Base-by-base conservation (phyloP, 2,329 filamentous ascomycete species). In the Sclerotinia trifoliorum region DNA sequence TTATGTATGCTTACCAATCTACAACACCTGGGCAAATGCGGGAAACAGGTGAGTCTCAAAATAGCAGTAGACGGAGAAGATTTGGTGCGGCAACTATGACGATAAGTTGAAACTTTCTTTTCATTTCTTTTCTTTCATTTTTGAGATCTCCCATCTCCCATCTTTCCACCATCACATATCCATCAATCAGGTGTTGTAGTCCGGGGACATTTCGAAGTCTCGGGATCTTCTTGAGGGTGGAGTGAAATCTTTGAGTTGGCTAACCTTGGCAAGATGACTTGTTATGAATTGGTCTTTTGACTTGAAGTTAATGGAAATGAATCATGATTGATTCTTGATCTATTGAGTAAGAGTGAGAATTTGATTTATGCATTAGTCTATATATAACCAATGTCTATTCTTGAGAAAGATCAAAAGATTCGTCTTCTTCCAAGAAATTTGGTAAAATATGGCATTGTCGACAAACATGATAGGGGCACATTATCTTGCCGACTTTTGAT, bases 241-340 rank as follows among this genome's bases (percentile, higher is more conserved):
- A 49, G 58, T 61, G 58, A 15, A 49, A 48, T 19, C 21, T 61
- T 49, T 48, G 55, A 61, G 58, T 49, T n/a, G 29, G 58, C 44
- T 17, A 61, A 35, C 58, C 58, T 61, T 61, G 58, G 58, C 58
- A 48, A 61, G 57, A 61, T 61, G 57, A 61, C 57, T 61, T 61
- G 44, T 48, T 48, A 49, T 61, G 19, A 48, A 55, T 21, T 55
- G 52, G 35, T 32, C 52, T 35, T 55, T 32, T 21, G 52, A 55
- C 26, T 55, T 35, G 17, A 21, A 35, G 29, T 21, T 55, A 29
- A 35, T 35, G 52, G 8, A 21, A 17, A 54, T 55, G 29, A 32
- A 55, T 21, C 17, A 11, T 35, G 26, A 35, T 32, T 21, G 26
- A 55, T 32, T 32, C 52, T 55, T 55, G 52, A 55, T 32, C 19